Percentiles rank a stretch among this genome's conserved stretches.
These are phyloP conservation scores for Aspergillus thermomutatus DNA, from an alignment of 2,329 filamentous ascomycete genomes.

Conservation along the genomic window DNA sequence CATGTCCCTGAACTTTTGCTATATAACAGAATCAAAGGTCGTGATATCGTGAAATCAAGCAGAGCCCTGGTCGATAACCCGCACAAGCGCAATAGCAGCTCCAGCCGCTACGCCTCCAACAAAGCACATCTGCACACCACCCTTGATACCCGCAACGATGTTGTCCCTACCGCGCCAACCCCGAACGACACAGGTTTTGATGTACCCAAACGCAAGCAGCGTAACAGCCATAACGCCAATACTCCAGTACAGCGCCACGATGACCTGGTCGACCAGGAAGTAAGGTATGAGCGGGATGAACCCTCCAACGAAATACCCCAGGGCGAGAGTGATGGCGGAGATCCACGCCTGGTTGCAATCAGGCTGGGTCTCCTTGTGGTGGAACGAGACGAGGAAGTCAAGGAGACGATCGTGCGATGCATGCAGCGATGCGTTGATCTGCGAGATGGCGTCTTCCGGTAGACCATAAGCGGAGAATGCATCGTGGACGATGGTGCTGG, in stretches of 20 bases:
- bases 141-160: conserved; percentile 53
- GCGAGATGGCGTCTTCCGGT: conserved; percentile 31
- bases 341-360: conserved; percentile 46
- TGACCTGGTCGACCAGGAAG: conserved; percentile 53
- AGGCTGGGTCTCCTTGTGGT: conserved; percentile 45
- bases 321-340: conserved; percentile 63
- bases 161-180: conserved; percentile 45
- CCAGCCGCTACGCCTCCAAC: conserved; percentile 65
- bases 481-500: conserved; percentile 37
- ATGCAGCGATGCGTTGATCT: conserved; percentile 37
- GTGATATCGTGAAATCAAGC: conserved; percentile 7
- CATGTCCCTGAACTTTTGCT: neutral
- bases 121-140: conserved; percentile 62
- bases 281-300: conserved; percentile 70
- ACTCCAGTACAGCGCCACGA: conserved; percentile 49
- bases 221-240: conserved; percentile 42
- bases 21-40: neutral
- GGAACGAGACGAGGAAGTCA: conserved; percentile 48
- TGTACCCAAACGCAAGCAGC: conserved; percentile 41
- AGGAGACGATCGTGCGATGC: conserved; percentile 38
- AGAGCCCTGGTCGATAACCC: conserved; percentile 47
- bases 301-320: conserved; percentile 68
- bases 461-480: conserved; percentile 43
- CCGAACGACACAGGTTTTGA: conserved; percentile 46
- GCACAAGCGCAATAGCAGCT: conserved; percentile 62